Evolutionary conservation across 1,284 basidiomycete species (phyloP).

Genomic region (Puccinia triticina): DNA sequence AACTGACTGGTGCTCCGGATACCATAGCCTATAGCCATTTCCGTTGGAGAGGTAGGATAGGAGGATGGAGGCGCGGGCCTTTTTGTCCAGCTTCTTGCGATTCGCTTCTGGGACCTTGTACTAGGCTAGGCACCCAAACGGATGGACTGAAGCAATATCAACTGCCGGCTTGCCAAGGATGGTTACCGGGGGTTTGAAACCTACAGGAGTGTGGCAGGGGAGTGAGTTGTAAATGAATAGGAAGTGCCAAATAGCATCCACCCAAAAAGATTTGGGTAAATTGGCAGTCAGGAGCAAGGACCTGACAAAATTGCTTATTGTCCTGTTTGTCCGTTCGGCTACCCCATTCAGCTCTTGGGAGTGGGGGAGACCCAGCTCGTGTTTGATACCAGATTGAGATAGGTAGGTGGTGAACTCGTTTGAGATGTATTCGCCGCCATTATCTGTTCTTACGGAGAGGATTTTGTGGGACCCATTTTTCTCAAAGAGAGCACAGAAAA

Average conservation of each 20-base stretch:
- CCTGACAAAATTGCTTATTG: no score
- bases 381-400: neutral
- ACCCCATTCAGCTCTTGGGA: no score
- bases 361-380: neutral
- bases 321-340: no score
- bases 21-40: neutral
- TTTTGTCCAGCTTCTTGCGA: slow-evolving; percentile 4
- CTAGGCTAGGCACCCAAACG: neutral
- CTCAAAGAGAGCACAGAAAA: neutral
- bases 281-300: no score
- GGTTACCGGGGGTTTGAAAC: neutral
- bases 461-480: neutral
- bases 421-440: neutral
- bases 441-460: neutral
- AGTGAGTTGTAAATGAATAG: neutral
- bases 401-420: neutral
- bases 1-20: neutral
- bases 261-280: no score
- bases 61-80: neutral
- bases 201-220: neutral
- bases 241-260: neutral
- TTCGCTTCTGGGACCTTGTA: neutral
- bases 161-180: neutral
- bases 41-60: neutral
- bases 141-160: neutral